Evolutionary conservation across 2,329 filamentous ascomycete species (phyloP).

Genomic region (Colletotrichum tofieldiae): DNA sequence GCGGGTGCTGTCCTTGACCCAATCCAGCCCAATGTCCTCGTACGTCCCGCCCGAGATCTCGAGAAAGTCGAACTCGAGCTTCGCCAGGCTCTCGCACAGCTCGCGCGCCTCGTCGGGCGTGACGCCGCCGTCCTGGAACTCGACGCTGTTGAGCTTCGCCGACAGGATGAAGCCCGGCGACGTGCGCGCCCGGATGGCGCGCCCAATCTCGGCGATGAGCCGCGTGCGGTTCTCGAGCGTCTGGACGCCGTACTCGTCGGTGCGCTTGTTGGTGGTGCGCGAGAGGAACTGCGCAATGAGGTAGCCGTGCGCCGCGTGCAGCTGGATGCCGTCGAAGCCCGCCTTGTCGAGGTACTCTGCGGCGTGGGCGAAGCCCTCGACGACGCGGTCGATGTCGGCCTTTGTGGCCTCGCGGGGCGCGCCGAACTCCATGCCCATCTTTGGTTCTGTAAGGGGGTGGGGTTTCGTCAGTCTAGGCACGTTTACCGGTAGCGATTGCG

Average conservation of each 20-base stretch:
- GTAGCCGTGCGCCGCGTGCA: slow-evolving; percentile 71
- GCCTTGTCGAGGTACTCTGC: slow-evolving; percentile 75
- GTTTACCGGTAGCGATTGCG: background rate
- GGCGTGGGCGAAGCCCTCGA: slow-evolving; percentile 74
- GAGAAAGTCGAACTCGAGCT: slow-evolving; percentile 68
- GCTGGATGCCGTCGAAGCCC: slow-evolving; percentile 69
- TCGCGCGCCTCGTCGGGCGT: slow-evolving; percentile 65
- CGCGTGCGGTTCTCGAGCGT: slow-evolving; percentile 61
- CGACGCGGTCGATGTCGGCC: slow-evolving; percentile 69
- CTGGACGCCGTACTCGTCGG: slow-evolving; percentile 64
- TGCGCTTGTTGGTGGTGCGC: slow-evolving; percentile 64
- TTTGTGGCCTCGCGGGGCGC: slow-evolving; percentile 68
- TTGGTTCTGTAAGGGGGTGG: slow-evolving; percentile 37
- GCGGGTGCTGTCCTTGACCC: slow-evolving; percentile 68
- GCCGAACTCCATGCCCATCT: slow-evolving; percentile 53
- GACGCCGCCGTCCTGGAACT: slow-evolving; percentile 69
- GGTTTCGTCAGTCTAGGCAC: background rate
- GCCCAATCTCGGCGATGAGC: slow-evolving; percentile 61
- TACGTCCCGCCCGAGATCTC: slow-evolving; percentile 75
- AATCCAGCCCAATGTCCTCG: slow-evolving; percentile 65
- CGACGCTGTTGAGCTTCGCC: slow-evolving; percentile 72
- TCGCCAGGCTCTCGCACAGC: slow-evolving; percentile 63
- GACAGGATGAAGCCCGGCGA: slow-evolving; percentile 59
- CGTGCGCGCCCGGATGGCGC: slow-evolving; percentile 51
- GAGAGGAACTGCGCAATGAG: slow-evolving; percentile 69